These are phyloP conservation scores for Pyrus communis DNA, from an alignment of 306 rosid genomes.

Conservation along the genomic window DNA sequence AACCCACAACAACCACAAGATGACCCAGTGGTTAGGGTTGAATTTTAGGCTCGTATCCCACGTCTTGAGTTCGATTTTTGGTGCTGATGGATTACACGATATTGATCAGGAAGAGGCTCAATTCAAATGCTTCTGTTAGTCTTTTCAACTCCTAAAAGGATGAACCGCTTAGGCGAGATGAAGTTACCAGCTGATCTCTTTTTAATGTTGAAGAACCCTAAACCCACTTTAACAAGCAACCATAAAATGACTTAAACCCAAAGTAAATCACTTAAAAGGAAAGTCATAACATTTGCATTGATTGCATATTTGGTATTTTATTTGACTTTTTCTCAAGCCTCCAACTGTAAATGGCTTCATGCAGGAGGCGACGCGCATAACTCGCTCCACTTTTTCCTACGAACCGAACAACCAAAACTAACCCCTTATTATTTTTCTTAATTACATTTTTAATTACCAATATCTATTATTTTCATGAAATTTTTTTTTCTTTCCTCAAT, in stretches of 20 bases:
- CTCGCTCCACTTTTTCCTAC: neutral
- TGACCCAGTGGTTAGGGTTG: accelerated
- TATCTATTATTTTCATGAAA: neutral
- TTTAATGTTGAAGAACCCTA: too few species aligned
- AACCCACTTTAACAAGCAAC: neutral
- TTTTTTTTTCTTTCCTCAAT: neutral
- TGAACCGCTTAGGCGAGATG: accelerated
- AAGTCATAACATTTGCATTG: neutral
- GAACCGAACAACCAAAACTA: neutral
- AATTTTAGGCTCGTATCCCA: too few species aligned
- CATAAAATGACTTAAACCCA: neutral
- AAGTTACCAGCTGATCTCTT: too few species aligned
- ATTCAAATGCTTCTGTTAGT: too few species aligned
- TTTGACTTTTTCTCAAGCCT: neutral
- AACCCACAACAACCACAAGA: too few species aligned
- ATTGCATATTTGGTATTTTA: neutral
- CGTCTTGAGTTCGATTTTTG: accelerated
- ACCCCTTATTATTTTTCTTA: neutral
- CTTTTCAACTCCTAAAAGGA: accelerated
- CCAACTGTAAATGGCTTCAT: neutral
- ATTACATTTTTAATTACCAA: neutral
- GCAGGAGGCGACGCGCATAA: neutral
- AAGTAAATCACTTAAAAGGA: neutral
- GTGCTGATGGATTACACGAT: accelerated
- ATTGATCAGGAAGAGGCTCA: accelerated